Evolutionary conservation across 192 early-diverging fungal genomes (phyloP), one percentile per base, ranked within the genome.

Genomic region (Backusella luteola): DNA sequence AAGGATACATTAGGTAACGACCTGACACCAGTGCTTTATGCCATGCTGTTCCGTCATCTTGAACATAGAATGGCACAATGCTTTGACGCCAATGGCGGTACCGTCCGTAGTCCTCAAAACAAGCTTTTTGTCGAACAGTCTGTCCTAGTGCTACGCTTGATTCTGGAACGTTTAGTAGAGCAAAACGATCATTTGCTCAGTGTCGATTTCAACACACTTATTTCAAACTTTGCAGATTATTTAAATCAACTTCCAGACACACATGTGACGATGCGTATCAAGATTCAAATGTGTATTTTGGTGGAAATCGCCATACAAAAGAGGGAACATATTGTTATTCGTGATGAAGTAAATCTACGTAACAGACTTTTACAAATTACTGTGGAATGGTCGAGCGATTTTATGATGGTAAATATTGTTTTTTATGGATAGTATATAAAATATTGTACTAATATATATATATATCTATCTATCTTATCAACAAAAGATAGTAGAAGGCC

Each of bases 1-100:
- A 94, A 93, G 76, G 93, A 96, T 46, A 88, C 92, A 19, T 79
- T 96, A n/a, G 95, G 94, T 23, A 78, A 81, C 29, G 94, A 96
- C 59, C 83, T 96, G 17, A 84, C 85, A 15, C 87, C 87, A 19
- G 83, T 85, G 7, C 73, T 96, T 17, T 94, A 93, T 71, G 88
- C 84, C 15, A 81, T 91, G 4, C 75, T 93, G 9, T 90, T 91
- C 68, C 81, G 80, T 34, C 84, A 88, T 67, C 73, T 92, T 63
- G 88, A 90, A 66, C 77, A 67, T n/a, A 85, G 89, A 29, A 87
- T 92, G 26, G 79, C 78, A 0, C 81, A 81, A 42, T 90, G 92
- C 74, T 93, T 94, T 80, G 88, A 89, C 71, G 23, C 76, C 6
- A 80, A 86, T 42, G 85, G 89, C 2, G 91, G 93, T 34, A 84